Conservation (phyloP, 768 basidiomycete species). For the Tylopilus subfusipes region DNA sequence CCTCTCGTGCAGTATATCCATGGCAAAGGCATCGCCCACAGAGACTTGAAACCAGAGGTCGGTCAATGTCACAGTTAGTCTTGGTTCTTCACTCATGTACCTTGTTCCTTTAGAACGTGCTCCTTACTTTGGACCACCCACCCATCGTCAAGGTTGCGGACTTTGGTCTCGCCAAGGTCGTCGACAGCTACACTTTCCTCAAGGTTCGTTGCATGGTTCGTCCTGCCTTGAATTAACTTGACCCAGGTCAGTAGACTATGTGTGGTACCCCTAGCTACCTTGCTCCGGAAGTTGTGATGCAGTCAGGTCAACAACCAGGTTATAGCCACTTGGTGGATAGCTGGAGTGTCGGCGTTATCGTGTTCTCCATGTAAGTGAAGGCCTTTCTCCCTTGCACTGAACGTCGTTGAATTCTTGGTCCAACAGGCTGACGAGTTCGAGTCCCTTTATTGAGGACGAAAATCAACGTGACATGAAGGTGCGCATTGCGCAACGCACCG, state of each 20-base stretch:
- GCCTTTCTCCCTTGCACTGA: background rate
- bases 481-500: constrained; percentile 52
- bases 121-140: constrained; percentile 68
- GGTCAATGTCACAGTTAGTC: background rate
- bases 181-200: constrained; percentile 73
- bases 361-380: constrained; percentile 78
- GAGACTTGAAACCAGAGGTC: constrained; percentile 90
- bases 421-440: constrained; percentile 67
- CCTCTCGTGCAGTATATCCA: constrained; percentile 54
- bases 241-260: constrained; percentile 60
- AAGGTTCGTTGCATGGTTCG: constrained; percentile 44
- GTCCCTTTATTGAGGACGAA: constrained; percentile 82
- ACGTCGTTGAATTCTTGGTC: background rate
- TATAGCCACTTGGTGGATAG: constrained; percentile 91
- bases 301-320: constrained; percentile 51
- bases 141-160: constrained; percentile 88
- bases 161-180: constrained; percentile 94
- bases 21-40: constrained; percentile 76
- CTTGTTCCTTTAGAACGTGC: constrained; percentile 56
- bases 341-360: constrained; percentile 94
- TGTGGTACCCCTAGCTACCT: constrained; percentile 96
- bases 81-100: constrained; percentile 4
- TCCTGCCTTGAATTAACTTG: background rate
- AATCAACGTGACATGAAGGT: constrained; percentile 53
- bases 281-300: constrained; percentile 85